phyloP scores from a whole-genome alignment of 2,329 filamentous ascomycete species.

The Fusarium transvaalense region DNA sequence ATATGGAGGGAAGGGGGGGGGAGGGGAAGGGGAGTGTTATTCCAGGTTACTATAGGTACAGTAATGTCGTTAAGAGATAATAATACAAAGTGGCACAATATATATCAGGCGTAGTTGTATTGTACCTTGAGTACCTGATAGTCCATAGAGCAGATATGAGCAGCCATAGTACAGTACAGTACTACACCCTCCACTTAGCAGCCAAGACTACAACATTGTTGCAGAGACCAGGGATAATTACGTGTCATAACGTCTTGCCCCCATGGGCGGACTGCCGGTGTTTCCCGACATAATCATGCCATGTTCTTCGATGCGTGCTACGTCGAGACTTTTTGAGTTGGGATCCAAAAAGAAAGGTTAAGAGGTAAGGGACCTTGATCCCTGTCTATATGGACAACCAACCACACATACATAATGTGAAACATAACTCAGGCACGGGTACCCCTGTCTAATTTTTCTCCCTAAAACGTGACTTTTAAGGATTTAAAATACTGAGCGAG shows the following conservation, averaged over 20 bases:
- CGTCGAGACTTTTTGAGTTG: slow-evolving; percentile 2
- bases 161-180: slow-evolving; percentile 7
- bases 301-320: slow-evolving; percentile 42
- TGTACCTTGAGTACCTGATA: not conserved
- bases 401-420: slow-evolving; percentile 36
- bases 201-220: slow-evolving; percentile 10
- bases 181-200: slow-evolving; percentile 20
- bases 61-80: slow-evolving; percentile 27
- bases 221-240: slow-evolving; percentile 34
- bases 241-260: slow-evolving; percentile 20
- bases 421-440: slow-evolving; percentile 37
- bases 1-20: slow-evolving; percentile 14
- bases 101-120: slow-evolving; percentile 14
- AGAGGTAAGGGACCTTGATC: slow-evolving; percentile 21
- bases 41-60: slow-evolving; percentile 20
- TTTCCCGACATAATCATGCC: slow-evolving; percentile 49
- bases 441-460: slow-evolving; percentile 23
- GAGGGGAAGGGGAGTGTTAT: slow-evolving; percentile 23
- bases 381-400: slow-evolving; percentile 12
- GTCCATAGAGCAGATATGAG: not conserved
- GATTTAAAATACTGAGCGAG: not conserved
- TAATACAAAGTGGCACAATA: slow-evolving; percentile 31
- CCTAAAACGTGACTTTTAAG: not conserved
- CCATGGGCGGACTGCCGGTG: slow-evolving; percentile 35
- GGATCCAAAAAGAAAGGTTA: slow-evolving; percentile 34